Evolutionary conservation across 2,329 filamentous ascomycete species (phyloP).

Genomic region (Ampelomyces quisqualis): DNA sequence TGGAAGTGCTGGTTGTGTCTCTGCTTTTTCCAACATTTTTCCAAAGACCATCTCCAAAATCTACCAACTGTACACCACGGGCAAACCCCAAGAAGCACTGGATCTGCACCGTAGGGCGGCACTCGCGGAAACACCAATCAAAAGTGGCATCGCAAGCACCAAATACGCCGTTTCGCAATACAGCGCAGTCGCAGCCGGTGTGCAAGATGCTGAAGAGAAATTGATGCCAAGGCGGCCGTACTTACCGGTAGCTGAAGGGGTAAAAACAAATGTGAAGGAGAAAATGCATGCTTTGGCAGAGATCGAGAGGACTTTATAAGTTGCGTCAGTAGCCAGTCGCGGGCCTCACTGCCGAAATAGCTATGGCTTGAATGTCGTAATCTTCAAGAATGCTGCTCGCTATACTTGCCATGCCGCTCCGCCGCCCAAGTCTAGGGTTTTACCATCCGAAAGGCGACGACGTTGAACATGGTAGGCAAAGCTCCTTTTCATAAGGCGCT

Average conservation of each 20-base stretch:
- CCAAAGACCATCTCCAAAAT: constrained; percentile 59
- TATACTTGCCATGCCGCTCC: too few relatives aligned
- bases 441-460: too few relatives aligned
- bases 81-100: constrained; percentile 60
- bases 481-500: too few relatives aligned
- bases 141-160: constrained; percentile 65
- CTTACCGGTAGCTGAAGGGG: constrained; percentile 26
- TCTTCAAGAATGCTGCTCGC: too few relatives aligned
- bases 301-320: constrained; percentile 29
- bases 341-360: too few relatives aligned
- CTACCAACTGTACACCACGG: constrained; percentile 62
- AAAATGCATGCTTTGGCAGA: constrained; percentile 28
- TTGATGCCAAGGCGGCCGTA: constrained; percentile 33
- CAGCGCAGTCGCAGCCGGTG: constrained; percentile 60
- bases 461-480: too few relatives aligned
- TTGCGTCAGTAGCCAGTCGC: too few relatives aligned
- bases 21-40: constrained; percentile 60
- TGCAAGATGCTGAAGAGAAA: constrained; percentile 40
- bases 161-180: constrained; percentile 67
- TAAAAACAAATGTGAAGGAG: constrained; percentile 25
- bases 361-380: too few relatives aligned
- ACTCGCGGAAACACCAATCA: constrained; percentile 65
- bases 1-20: constrained; percentile 58
- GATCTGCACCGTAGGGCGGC: constrained; percentile 62
- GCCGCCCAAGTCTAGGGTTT: too few relatives aligned